These are phyloP conservation scores for Canavalia ensiformis DNA, from an alignment of 306 rosid genomes.

Conservation along the genomic window DNA sequence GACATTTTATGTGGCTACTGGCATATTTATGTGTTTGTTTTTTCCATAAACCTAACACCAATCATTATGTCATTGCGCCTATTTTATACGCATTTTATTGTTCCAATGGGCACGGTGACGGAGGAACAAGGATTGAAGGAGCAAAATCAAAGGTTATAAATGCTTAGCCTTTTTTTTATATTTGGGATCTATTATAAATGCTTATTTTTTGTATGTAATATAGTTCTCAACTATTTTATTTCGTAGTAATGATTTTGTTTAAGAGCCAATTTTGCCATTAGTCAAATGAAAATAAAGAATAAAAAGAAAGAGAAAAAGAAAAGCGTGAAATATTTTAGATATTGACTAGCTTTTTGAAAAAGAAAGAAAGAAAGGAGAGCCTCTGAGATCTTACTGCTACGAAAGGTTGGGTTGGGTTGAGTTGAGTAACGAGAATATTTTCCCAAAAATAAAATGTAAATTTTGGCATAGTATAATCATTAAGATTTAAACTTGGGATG, in stretches of 20 bases:
- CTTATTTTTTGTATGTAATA: background rate
- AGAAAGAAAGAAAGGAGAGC: too few species aligned
- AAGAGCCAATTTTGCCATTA: background rate
- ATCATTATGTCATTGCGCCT: constrained; percentile 14
- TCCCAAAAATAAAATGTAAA: background rate
- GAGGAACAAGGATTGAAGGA: background rate
- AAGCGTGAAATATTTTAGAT: background rate
- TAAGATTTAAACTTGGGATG: too few species aligned
- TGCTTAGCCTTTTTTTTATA: background rate
- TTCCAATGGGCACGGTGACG: background rate
- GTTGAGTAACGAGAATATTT: background rate
- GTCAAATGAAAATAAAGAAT: background rate
- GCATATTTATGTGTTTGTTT: background rate
- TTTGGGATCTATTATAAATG: background rate
- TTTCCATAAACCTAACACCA: background rate
- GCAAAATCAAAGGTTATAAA: background rate
- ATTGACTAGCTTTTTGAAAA: too few species aligned
- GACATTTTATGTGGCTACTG: constrained; percentile 12
- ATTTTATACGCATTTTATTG: background rate
- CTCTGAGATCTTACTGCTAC: background rate
- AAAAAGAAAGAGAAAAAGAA: background rate
- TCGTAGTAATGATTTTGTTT: background rate
- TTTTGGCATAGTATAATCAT: too few species aligned
- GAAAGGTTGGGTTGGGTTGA: background rate
- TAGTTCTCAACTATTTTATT: background rate